These are phyloP conservation scores for Plasmodium inui DNA, from an alignment of 169 alveolate species.

Conservation along the genomic window DNA sequence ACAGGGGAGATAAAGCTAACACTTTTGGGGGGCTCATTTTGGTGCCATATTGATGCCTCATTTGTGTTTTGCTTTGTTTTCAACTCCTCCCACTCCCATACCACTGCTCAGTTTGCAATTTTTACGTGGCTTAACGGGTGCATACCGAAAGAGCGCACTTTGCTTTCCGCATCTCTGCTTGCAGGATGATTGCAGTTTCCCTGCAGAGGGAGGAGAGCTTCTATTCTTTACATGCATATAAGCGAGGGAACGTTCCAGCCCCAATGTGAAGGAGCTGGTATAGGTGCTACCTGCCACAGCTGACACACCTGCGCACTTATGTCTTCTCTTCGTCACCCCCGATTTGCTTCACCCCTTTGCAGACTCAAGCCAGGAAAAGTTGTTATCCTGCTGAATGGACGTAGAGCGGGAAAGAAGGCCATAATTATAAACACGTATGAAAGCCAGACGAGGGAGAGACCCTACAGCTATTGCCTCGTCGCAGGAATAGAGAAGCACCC, in stretches of 20 bases:
- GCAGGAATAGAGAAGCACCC: constrained; percentile 98
- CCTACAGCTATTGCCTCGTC: constrained; percentile 95
- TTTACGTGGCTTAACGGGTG: not conserved
- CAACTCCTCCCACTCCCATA: not conserved
- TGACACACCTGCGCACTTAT: not conserved
- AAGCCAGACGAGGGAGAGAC: constrained; percentile 94
- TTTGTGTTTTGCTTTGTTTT: not conserved
- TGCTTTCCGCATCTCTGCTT: not conserved
- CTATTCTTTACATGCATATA: not conserved
- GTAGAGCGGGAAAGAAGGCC: constrained; percentile 99
- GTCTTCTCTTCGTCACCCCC: not conserved
- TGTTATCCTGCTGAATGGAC: constrained; percentile 97
- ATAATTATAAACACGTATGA: constrained; percentile 96
- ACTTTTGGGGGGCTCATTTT: not conserved
- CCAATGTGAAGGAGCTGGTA: not conserved
- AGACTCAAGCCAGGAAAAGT: constrained; percentile 97
- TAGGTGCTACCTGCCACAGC: not conserved
- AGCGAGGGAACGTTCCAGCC: not conserved
- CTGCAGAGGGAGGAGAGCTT: not conserved
- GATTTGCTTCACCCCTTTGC: constrained; percentile 77
- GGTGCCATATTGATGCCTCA: not conserved
- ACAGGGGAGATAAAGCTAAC: not conserved
- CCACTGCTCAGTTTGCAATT: not conserved
- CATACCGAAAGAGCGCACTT: not conserved
- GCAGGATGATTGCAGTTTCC: too few species aligned